A percentile compares a stretch with the other conserved stretches of the same genome.
Conservation (phyloP, 2,329 filamentous ascomycete species). For the Fusarium denticulatum region DNA sequence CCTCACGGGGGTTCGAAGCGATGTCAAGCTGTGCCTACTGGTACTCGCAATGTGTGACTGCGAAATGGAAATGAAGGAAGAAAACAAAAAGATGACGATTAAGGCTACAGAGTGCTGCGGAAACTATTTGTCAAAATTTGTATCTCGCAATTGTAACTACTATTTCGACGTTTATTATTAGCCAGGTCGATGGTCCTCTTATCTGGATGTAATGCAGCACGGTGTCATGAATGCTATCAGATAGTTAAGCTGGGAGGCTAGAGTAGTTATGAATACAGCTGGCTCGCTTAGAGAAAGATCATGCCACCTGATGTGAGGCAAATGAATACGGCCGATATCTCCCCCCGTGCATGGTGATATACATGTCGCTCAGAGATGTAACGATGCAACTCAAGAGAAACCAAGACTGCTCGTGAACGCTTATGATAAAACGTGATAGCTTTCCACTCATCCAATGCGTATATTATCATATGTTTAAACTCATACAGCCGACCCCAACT, state of each 20-base stretch:
- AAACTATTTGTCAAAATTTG: not conserved
- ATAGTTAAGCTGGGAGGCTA: not conserved
- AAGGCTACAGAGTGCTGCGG: not conserved
- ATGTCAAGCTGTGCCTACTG: not conserved
- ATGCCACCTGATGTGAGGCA: not conserved
- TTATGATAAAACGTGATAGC: too few relatives aligned
- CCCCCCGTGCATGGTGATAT: not conserved
- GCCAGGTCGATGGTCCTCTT: rapidly evolving
- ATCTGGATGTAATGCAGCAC: not conserved
- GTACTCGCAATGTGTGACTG: not conserved
- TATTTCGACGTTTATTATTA: not conserved
- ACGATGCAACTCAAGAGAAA: not conserved
- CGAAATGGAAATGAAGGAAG: too few relatives aligned
- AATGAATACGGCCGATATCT: not conserved
- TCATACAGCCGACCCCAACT: not conserved
- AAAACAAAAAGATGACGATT: not conserved
- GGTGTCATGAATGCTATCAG: not conserved
- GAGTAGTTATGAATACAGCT: too few relatives aligned
- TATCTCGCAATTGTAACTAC: not conserved
- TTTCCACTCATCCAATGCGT: not conserved
- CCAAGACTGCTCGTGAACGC: not conserved
- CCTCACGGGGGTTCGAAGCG: not conserved
- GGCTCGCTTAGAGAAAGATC: not conserved
- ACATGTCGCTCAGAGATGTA: not conserved
- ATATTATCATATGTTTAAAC: not conserved